Evolutionary conservation across 2,329 filamentous ascomycete genomes (phyloP), one percentile per base, ranked within the genome.

Genomic region (Dactylellina cionopaga): DNA sequence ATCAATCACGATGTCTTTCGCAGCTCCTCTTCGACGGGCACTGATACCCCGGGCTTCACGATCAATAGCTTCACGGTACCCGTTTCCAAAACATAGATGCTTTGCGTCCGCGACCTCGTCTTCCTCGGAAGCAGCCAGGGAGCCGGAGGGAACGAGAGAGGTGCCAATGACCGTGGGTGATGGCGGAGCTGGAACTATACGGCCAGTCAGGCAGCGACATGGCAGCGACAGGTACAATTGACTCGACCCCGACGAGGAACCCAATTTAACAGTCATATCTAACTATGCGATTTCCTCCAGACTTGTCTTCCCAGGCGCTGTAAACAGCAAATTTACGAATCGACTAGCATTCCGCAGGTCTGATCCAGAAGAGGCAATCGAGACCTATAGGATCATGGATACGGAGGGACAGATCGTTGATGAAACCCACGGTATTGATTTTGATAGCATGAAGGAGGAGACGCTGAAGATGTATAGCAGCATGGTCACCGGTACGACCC

Each of bases 301-400:
- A 15, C 52, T 74, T 27, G 69, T 74, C 62, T 99, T 99, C 76
- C 95, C 95, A 0, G 95, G 95, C n/a, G 95, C 95, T 0, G 84
- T 98, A 55, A 94, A 97, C 80, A 96, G 92, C 80, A 91, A 92
- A 74, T 99, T 99, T 81, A 96, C 92, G 3, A 89, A 87, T 75
- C 84, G 85, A 0, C 89, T 98, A 80, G 84, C 85, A 39, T 98
- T 96, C 81, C 87, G 91, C 62, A 86, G 87, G 52, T 91, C 93
- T 0, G 85, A 88, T 39, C 86, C 88, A 56, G 86, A 89, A 77
- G 84, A 88, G 31, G 89, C 92, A 3, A 90, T 99, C 78, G 88
- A 93, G 24, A 98, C 95, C 3, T 99, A 96, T 83, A 90, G 95
- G 51, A 88, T 94, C 24, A 89, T 99, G 78, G 91, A 96, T 80